Evolutionary conservation across 192 early-diverging fungal species (phyloP).

Genomic region (Backusella tuberculispora): DNA sequence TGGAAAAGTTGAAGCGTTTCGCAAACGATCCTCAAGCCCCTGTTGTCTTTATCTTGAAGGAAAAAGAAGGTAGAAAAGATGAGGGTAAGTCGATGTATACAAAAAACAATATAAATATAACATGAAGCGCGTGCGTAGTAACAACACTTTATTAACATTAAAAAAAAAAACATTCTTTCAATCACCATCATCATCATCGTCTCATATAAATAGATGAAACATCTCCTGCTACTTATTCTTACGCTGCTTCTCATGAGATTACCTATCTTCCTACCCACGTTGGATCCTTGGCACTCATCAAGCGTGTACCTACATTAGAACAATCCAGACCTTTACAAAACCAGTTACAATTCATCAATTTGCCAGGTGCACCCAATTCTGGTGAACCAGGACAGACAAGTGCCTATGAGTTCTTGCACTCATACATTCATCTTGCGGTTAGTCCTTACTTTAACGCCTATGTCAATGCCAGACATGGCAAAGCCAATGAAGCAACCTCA

Average conservation of each 20-base stretch:
- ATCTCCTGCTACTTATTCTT: conserved; percentile 50
- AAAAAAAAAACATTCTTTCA: neutral
- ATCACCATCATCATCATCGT: neutral
- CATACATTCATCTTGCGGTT: conserved; percentile 92
- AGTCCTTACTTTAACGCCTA: conserved; percentile 97
- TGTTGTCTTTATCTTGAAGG: conserved; percentile 81
- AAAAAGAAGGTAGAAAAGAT: conserved; percentile 57
- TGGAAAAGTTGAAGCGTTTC: conserved; percentile 75
- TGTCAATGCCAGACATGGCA: conserved; percentile 69
- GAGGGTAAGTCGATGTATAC: conserved; percentile 32
- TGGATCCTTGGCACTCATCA: conserved; percentile 80
- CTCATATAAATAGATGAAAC: conserved; percentile 36
- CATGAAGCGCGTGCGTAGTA: neutral
- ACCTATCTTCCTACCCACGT: conserved; percentile 72
- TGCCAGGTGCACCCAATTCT: conserved; percentile 73
- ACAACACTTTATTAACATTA: conserved; percentile 36
- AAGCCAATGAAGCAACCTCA: conserved; percentile 42
- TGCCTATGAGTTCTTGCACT: conserved; percentile 90
- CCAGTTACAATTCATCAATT: conserved; percentile 90
- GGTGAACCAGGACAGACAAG: conserved; percentile 53
- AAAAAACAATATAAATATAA: neutral
- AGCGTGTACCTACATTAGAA: conserved; percentile 74
- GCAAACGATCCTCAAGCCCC: conserved; percentile 72
- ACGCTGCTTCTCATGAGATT: conserved; percentile 74
- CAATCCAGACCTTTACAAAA: conserved; percentile 66